These are phyloP conservation scores for Ceratobasidium theobromae DNA, from an alignment of 1,284 basidiomycete species.

Conservation along the genomic window DNA sequence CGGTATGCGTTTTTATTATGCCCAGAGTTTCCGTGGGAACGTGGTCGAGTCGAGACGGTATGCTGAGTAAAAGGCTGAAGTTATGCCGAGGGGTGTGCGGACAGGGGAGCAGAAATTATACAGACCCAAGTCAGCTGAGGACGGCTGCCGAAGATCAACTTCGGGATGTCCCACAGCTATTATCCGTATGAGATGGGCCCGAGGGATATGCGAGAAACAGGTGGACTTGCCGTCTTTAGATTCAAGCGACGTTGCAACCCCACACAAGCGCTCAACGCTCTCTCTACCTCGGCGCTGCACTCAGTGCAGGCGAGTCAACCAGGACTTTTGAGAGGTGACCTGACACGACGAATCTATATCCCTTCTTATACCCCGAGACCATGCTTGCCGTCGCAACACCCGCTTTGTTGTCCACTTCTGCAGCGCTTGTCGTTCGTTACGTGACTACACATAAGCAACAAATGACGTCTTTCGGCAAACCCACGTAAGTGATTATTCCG, in stretches of 20 bases:
- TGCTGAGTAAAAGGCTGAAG: constrained; percentile 30
- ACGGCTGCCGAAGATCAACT: constrained; percentile 21
- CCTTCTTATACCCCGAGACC: constrained; percentile 9
- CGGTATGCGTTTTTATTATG: not conserved
- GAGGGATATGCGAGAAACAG: not conserved
- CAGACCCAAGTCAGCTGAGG: constrained; percentile 22
- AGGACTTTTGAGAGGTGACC: not conserved
- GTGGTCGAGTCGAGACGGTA: constrained; percentile 22
- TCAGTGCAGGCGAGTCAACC: not conserved
- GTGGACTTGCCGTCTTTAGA: constrained; percentile 5
- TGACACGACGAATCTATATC: not conserved
- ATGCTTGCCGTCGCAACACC: not conserved
- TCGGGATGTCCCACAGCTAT: constrained; percentile 7
- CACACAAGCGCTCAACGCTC: not conserved
- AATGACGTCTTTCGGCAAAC: constrained; percentile 5
- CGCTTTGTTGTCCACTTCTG: not conserved
- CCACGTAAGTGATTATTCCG: not conserved
- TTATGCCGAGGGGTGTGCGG: no score
- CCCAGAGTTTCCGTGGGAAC: not conserved
- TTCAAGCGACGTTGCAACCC: constrained; percentile 22
- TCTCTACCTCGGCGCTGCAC: constrained; percentile 16
- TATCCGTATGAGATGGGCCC: not conserved
- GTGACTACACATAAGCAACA: not conserved
- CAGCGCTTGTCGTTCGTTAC: not conserved
- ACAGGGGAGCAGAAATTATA: not conserved